Base-by-base conservation (phyloP, 331 rosid species). In the Dryas integrifolia region DNA sequence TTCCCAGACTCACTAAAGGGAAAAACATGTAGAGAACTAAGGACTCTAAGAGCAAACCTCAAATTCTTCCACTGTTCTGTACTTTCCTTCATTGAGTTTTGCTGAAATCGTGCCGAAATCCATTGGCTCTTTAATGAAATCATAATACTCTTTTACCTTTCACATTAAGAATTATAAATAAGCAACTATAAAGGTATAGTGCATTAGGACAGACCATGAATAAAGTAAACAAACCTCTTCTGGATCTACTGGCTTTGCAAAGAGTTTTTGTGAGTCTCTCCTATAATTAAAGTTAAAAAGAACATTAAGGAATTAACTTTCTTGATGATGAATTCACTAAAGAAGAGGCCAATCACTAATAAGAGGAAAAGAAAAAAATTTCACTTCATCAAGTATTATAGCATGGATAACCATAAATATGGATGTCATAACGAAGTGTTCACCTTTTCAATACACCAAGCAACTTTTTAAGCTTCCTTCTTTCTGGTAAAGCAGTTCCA, bases 81-180 rank as follows among this genome's bases (percentile, higher is more conserved):
- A 79, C 71, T 46, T 67, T 67, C 75, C 79, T 65, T 35, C 60
- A 35, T 61, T n/a, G 58, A 79, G 79, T 52, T 73, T 79, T 53
- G 4, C 59, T 59, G 72, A 40, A 44, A 79, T 60, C 6, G 66
- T 73, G 2, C 75, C 55, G 5, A 79, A 67, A 60, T 79, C 82
- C 79, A 79, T 79, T 43, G 79, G 79, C 45, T 79, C 65, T 60
- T 79, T 18, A 50, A 79, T 67, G 67, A 56, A 13, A n/a, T 79
- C 75, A 68, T 60, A 58, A 64, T 79, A 79, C 24, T 53, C 52
- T 13, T 73, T 14, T 2, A 79, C 72, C 82, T 79, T 67, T 73
- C 70, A 30, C 44, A 73, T 58, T 21, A 21, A 58, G 47, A 51
- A 45, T 41, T n/a, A 67, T 18, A 59, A 47, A 18, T 44, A 30